Conservation (phyloP, 2,329 filamentous ascomycete genomes). For the Xylaria sp. region DNA sequence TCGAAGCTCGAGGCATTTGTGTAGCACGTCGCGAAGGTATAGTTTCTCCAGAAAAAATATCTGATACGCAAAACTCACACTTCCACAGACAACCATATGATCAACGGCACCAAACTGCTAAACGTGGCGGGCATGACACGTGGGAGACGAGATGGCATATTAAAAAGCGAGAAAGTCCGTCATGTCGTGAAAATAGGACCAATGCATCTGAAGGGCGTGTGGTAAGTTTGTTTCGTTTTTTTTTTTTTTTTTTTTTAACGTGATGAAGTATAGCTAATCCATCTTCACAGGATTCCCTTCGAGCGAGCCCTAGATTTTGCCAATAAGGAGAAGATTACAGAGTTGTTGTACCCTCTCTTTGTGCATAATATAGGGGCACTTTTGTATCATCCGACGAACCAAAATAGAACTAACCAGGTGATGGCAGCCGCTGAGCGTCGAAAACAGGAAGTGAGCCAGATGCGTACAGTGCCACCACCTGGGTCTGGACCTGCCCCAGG, state of each 20-base stretch:
- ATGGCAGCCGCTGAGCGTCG: conserved; percentile 84
- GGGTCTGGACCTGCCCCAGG: conserved; percentile 57
- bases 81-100: conserved; percentile 86
- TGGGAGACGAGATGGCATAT: conserved; percentile 90
- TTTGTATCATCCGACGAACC: conserved; percentile 91
- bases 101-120: conserved; percentile 95
- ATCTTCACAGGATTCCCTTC: conserved; percentile 81
- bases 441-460: conserved; percentile 71
- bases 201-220: conserved; percentile 98
- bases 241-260: no score
- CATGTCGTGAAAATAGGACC: conserved; percentile 99
- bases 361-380: conserved; percentile 96
- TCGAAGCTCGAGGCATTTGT: conserved; percentile 94
- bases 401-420: conserved; percentile 79
- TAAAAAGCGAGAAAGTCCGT: conserved; percentile 96
- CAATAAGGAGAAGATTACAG: conserved; percentile 99
- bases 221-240: conserved; percentile 54
- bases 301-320: conserved; percentile 97
- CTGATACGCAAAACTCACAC: conserved; percentile 26
- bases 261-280: conserved; percentile 23
- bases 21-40: conserved; percentile 90
- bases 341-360: conserved; percentile 92
- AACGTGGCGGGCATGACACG: conserved; percentile 99
- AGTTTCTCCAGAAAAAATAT: not conserved
- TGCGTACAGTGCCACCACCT: conserved; percentile 63